These are phyloP conservation scores for Saturnispora besseyi DNA, from an alignment of 805 yeast genomes.

Conservation along the genomic window DNA sequence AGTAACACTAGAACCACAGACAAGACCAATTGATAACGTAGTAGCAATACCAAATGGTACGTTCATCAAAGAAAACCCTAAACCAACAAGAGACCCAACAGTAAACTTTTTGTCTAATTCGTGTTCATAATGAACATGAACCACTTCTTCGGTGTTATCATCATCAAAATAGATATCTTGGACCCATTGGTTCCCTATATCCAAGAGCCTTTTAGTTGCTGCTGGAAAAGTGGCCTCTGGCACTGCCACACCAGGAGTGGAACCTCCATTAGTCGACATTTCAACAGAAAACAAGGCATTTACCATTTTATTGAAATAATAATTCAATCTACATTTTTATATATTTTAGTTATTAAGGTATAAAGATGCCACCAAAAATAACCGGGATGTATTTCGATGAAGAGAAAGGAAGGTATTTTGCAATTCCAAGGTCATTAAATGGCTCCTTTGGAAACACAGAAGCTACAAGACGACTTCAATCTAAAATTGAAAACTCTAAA, in stretches of 20 bases:
- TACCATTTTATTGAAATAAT: not conserved
- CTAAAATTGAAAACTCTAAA: not conserved
- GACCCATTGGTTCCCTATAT: constrained; percentile 23
- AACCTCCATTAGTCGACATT: not conserved
- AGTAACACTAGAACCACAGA: constrained; percentile 72
- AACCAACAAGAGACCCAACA: constrained; percentile 61
- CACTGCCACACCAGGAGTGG: not conserved
- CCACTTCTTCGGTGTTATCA: constrained; percentile 48
- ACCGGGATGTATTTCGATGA: constrained; percentile 12
- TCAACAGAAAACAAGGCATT: not conserved
- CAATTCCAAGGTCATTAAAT: constrained; percentile 4
- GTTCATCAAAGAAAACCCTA: constrained; percentile 75
- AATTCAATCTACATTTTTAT: not conserved
- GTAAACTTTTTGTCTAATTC: constrained; percentile 61
- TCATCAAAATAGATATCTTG: constrained; percentile 32
- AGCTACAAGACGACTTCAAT: not conserved
- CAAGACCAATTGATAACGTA: constrained; percentile 59
- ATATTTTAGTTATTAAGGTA: not conserved
- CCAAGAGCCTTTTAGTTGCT: constrained; percentile 1
- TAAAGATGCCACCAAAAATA: constrained; percentile 1
- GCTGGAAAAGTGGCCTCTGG: not conserved
- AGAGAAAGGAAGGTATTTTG: constrained; percentile 9
- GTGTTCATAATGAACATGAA: constrained; percentile 67
- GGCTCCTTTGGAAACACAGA: not conserved
- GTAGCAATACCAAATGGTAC: constrained; percentile 74